Conservation (phyloP, 495 filamentous ascomycete species). For the Daldinia bambusicola region DNA sequence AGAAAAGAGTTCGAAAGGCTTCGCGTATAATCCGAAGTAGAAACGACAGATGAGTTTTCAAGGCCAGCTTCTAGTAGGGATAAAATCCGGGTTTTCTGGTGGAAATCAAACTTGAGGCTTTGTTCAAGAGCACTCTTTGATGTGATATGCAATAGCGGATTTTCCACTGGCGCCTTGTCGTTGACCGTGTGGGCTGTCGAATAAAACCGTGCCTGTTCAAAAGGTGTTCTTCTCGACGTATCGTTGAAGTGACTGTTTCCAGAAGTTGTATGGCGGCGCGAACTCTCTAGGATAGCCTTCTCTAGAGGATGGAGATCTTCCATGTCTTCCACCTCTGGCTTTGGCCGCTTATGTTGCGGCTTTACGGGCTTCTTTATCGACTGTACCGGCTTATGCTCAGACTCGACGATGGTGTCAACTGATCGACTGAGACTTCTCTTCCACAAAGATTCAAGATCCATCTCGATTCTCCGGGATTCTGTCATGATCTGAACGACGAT, state of each 20-base stretch:
- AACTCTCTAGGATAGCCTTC: slow-evolving; percentile 45
- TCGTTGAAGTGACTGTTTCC: slow-evolving; percentile 20
- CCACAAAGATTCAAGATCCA: slow-evolving; percentile 89
- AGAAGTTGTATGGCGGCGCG: slow-evolving; percentile 21
- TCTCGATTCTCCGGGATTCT: slow-evolving; percentile 81
- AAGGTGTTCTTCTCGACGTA: slow-evolving; percentile 25
- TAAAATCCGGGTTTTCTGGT: slow-evolving; percentile 44
- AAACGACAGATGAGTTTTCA: background rate
- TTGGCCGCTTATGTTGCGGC: background rate
- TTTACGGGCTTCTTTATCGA: background rate
- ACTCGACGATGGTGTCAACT: slow-evolving; percentile 29
- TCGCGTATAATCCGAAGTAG: background rate
- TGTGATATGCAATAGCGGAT: slow-evolving; percentile 25
- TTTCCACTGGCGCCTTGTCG: background rate
- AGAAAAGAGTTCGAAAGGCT: slow-evolving; percentile 29
- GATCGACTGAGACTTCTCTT: slow-evolving; percentile 59
- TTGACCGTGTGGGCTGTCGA: slow-evolving; percentile 22
- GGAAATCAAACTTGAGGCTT: slow-evolving; percentile 37
- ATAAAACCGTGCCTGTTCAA: slow-evolving; percentile 38
- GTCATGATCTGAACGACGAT: slow-evolving; percentile 93
- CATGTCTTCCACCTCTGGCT: slow-evolving; percentile 37
- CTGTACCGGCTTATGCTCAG: slow-evolving; percentile 14
- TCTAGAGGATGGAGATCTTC: slow-evolving; percentile 42
- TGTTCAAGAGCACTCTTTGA: slow-evolving; percentile 26
- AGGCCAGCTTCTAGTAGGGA: slow-evolving; percentile 8